Evolutionary conservation across 208 protist species (phyloP), one percentile per base, ranked within the genome.

Genomic region (Phytomonas francai): DNA sequence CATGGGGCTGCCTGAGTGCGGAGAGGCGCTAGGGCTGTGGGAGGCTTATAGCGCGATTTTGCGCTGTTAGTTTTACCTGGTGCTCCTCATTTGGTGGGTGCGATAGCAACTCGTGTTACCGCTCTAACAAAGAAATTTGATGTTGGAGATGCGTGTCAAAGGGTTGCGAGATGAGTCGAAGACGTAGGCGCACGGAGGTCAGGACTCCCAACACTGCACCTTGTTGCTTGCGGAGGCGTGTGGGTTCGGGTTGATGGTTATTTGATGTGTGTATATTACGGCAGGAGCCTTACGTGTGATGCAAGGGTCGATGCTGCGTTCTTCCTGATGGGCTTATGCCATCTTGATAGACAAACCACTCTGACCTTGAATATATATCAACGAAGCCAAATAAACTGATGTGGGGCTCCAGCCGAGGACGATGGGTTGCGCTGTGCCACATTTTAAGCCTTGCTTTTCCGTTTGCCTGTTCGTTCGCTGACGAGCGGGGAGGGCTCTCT

Each of bases 121-220:
- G 76, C 72, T 79, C 60, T 62, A 73, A 69, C 65, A 39, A 68
- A 63, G 67, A 67, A 54, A 45, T 27, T 60, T 67, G 27, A 66
- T 92, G 64, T 73, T 78, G 72, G 80, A 76, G 76, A 71, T 74
- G 76, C 75, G 87, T 92, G 87, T 92, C 87, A 92, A 92, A 88
- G 81, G 77, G 57, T 61, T 83, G 81, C 85, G 59, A 90, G 85
- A 90, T 70, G 36, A 19, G 39, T 19, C 1, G 39, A 19, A 32
- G 68, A 33, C 58, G 29, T 31, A 9, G 9, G 22, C 29, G 31
- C 31, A 7, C 2, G 29, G 31, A 39, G 39, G 30, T 33, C 16
- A 9, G 57, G 29, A 19, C 2, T 61, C 57, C 22, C 31, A 14
- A 30, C 33, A 14, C 42, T 67, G 60, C 39, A 33, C 19, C 28